Evolutionary conservation across 2,329 filamentous ascomycete genomes (phyloP).

Genomic region (Cytospora chrysosperma): DNA sequence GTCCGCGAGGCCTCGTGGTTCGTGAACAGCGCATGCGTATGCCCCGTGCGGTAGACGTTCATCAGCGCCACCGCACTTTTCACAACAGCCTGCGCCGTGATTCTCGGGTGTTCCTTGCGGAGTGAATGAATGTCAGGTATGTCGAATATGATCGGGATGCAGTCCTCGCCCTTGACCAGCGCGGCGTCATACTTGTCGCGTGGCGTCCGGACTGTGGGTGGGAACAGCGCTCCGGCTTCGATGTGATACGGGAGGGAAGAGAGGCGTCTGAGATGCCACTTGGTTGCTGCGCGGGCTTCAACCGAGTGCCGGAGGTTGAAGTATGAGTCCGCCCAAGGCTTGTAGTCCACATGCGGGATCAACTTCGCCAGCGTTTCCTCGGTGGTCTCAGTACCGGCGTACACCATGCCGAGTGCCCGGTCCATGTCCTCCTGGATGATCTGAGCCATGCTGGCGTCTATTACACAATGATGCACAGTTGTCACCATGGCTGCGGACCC

Average conservation of each 20-base stretch:
- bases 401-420: neutral
- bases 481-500: conserved; percentile 9
- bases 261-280: conserved; percentile 22
- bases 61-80: conserved; percentile 26
- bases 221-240: conserved; percentile 5
- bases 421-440: conserved; percentile 16
- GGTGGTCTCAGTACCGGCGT: neutral
- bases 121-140: conserved; percentile 19
- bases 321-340: conserved; percentile 27
- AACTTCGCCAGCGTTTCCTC: conserved; percentile 12
- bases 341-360: conserved; percentile 24
- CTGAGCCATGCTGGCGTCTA: conserved; percentile 14
- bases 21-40: conserved; percentile 26
- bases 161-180: conserved; percentile 13
- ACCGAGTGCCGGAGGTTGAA: conserved; percentile 18
- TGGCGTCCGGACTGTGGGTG: conserved; percentile 1
- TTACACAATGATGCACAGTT: conserved; percentile 5
- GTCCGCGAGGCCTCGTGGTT: conserved; percentile 25
- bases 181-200: conserved; percentile 8
- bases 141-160: conserved; percentile 21
- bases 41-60: conserved; percentile 23
- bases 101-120: conserved; percentile 11
- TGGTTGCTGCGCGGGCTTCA: conserved; percentile 20
- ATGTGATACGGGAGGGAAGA: conserved; percentile 6
- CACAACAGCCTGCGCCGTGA: conserved; percentile 20